Conservation (phyloP, 73 alveolate genomes). For the Loxodes magnus region DNA sequence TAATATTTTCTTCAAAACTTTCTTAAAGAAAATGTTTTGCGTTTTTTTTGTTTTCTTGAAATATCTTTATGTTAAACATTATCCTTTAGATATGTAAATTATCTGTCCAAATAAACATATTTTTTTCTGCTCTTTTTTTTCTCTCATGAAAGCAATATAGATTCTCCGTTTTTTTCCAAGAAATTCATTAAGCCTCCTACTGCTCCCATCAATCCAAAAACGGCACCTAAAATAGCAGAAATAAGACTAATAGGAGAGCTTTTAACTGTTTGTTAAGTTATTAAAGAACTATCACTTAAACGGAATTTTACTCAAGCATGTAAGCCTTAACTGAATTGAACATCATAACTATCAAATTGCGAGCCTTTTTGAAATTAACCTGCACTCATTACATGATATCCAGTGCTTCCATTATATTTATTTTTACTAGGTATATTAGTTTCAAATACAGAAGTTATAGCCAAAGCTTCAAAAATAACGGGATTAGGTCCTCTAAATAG, state of each 20-base stretch:
- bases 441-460: constrained; percentile 3
- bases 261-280: background rate
- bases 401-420: background rate
- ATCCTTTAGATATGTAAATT: too few species aligned
- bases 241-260: background rate
- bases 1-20: too few species aligned
- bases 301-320: background rate
- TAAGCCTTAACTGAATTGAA: background rate
- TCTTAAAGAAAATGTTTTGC: too few species aligned
- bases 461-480: background rate
- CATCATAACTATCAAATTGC: background rate
- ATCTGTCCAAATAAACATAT: too few species aligned
- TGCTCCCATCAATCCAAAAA: background rate
- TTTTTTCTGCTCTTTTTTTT: too few species aligned
- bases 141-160: too few species aligned
- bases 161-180: background rate
- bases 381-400: background rate
- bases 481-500: background rate
- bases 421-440: background rate
- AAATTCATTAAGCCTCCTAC: background rate
- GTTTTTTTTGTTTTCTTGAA: too few species aligned
- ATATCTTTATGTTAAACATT: too few species aligned
- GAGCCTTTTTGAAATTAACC: background rate
- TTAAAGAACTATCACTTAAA: background rate
- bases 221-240: background rate